Evolutionary conservation across 371 early-diverging fungal species (phyloP), one percentile per base, ranked within the genome.

Genomic region (Amoeboaphelidium protococcarum): DNA sequence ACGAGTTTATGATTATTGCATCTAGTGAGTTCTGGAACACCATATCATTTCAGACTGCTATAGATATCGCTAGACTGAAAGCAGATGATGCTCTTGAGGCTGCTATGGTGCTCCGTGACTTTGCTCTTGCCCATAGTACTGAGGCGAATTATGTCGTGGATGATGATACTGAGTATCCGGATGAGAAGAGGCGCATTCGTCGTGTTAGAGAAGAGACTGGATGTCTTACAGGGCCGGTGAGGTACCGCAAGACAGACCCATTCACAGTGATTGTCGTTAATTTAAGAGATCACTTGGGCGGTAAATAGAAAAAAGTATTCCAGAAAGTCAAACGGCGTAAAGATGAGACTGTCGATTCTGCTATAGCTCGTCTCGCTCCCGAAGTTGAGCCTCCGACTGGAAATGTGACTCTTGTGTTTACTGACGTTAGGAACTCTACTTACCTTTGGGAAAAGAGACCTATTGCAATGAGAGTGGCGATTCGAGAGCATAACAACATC

Each of bases 361-460:
- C 65, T 22, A 61, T 79, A 41, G 74, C 76, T 2, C 62, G 78
- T 16, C 57, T 80, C 25, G 73, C 72, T 41, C 63, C 70, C 26
- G 82, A 85, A 55, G 76, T 84, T 19, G 72, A 74, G 13, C 83
- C 88, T n/a, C 91, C 91, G 0, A 67, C 71, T 0, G 85, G 84
- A 25, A 71, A 75, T 50, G 71, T 88, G 3, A 83, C 82, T 0
- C 63, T 92, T 46, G 87, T 88, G 6, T 92, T 92, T 57, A 92
- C 94, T 0, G 94, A 92, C 58, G 86, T 90, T 57, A 84, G 84
- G 52, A 82, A 80, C 60, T 90, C 90, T 4, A 92, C 94, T 0
- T 63, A 71, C 10, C 67, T 87, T n/a, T 92, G 92, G 92, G 85
- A 88, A 54, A 81, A 69, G 10, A 70, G 78, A 44, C 76, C 78